Base-by-base conservation (phyloP, 75 land plant genomes). In the Picea glauca region DNA sequence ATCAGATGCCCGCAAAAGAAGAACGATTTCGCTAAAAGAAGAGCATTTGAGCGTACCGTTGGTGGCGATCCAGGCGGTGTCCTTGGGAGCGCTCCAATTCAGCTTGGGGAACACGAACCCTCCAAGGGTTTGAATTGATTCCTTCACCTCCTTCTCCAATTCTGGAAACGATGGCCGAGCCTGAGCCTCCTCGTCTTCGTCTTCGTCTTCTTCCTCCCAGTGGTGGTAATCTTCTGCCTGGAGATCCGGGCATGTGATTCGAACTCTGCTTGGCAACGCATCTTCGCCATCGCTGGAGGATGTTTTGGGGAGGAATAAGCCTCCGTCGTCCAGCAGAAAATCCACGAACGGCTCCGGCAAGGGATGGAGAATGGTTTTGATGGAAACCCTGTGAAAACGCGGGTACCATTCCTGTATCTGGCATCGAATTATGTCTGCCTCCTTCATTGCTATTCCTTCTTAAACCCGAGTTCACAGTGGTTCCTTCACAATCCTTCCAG, bases 371-470 rank as follows among this genome's bases (percentile, higher is more conserved):
- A 81, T 66, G 58, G 96, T 96, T 79, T 78, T 85, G 62, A 96
- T 74, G 15, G 96, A 89, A 59, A 82, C 60, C 13, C 81, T 74
- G 30, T 84, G 86, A 78, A 96, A 96, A 23, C 82, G 83, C 3
- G 96, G 99, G 54, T 93, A 96, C 99, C 99, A 96, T 76, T 86
- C 89, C 61, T 96, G 96, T 65, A 96, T 90, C 81, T 96, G 94
- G 80, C 96, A 96, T 14, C 80, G 86, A 21, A 82, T 60, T n/a
- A 96, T 82, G 21, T 93, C 96, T 72, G 77, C 85, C 54, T 63
- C 79, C 85, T 84, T 91, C 94, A 93, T 93, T 65, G 60, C 58
- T 57, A 21, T 35, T 60, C 66, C 17, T 61, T 20, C 20, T 46
- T 46, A 7, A 46, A 46, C 54, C 54, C 54, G 54, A 46, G 8